A percentile compares a stretch with the other conserved stretches of the same genome.
These are phyloP conservation scores for Discostella pseudostelligera DNA, from an alignment of 108 stramenopile species.

Conservation along the genomic window DNA sequence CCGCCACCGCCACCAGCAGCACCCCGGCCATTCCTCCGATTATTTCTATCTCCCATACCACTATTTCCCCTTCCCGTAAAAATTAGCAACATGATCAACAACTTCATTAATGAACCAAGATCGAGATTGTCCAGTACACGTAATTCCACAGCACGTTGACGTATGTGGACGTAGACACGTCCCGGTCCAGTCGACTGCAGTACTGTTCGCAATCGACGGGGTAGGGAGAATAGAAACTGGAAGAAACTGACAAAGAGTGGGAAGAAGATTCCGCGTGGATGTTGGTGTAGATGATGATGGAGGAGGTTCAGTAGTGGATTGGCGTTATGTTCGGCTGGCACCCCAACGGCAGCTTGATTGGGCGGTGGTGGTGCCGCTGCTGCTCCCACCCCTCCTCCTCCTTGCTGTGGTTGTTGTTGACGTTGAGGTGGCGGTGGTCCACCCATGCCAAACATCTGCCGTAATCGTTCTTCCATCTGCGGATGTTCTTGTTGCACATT, in stretches of 20 bases:
- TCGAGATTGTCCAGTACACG: slow-evolving; percentile 39
- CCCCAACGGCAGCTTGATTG: not conserved
- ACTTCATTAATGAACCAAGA: slow-evolving; percentile 25
- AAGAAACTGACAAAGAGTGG: slow-evolving; percentile 9
- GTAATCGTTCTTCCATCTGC: not conserved
- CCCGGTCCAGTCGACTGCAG: slow-evolving; percentile 34
- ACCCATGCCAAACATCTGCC: not conserved
- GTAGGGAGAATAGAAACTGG: slow-evolving; percentile 1
- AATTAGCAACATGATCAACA: slow-evolving; percentile 36
- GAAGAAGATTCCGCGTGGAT: slow-evolving; percentile 19
- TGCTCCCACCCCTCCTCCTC: not conserved
- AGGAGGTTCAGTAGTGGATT: not conserved
- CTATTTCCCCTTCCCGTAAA: slow-evolving; percentile 27
- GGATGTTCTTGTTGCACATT: not conserved
- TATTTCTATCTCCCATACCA: not conserved
- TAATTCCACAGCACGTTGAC: slow-evolving; percentile 20
- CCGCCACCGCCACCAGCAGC: not conserved
- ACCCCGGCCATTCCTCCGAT: not conserved
- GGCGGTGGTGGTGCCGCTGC: not conserved
- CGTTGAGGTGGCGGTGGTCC: not conserved
- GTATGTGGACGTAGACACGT: slow-evolving; percentile 23
- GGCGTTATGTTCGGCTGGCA: not conserved
- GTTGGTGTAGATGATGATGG: slow-evolving; percentile 3
- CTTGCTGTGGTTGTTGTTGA: not conserved
- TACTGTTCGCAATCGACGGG: slow-evolving; percentile 13